phyloP scores from a whole-genome alignment of 306 rosid genomes.

The Prunus salicina region DNA sequence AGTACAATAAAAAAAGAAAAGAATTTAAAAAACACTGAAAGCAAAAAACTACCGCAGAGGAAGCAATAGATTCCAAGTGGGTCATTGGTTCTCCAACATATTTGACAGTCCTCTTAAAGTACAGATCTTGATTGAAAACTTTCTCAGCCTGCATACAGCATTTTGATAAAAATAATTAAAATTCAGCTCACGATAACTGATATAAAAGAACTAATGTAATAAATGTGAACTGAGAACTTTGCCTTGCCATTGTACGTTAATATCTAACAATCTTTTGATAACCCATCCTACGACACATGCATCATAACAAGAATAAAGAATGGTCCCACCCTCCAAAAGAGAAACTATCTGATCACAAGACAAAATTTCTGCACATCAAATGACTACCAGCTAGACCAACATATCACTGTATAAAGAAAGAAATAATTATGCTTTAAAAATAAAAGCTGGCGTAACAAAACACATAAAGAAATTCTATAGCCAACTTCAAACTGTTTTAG shows the following conservation, averaged over 20 bases:
- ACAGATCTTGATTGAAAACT: slow-evolving; percentile 88
- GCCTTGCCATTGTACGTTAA: neutral
- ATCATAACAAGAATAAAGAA: slow-evolving; percentile 4
- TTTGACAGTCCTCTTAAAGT: slow-evolving; percentile 79
- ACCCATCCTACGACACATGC: neutral
- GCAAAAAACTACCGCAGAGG: slow-evolving; percentile 70
- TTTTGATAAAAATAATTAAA: neutral
- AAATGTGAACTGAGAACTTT: neutral
- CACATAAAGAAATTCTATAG: neutral
- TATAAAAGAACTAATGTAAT: neutral
- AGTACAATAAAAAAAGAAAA: neutral
- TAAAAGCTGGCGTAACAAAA: neutral
- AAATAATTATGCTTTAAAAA: neutral
- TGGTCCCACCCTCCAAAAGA: neutral
- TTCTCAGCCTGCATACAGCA: slow-evolving; percentile 73
- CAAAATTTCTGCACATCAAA: neutral
- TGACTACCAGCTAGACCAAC: neutral
- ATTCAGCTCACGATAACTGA: neutral
- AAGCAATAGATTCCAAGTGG: slow-evolving; percentile 93
- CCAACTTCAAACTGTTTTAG: neutral
- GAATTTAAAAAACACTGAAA: neutral
- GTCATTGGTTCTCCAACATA: slow-evolving; percentile 88
- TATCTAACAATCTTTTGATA: neutral
- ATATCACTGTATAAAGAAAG: neutral
- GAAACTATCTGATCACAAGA: neutral